phyloP scores from a whole-genome alignment of 2,329 filamentous ascomycete genomes.

The Diaporthe ampelina region DNA sequence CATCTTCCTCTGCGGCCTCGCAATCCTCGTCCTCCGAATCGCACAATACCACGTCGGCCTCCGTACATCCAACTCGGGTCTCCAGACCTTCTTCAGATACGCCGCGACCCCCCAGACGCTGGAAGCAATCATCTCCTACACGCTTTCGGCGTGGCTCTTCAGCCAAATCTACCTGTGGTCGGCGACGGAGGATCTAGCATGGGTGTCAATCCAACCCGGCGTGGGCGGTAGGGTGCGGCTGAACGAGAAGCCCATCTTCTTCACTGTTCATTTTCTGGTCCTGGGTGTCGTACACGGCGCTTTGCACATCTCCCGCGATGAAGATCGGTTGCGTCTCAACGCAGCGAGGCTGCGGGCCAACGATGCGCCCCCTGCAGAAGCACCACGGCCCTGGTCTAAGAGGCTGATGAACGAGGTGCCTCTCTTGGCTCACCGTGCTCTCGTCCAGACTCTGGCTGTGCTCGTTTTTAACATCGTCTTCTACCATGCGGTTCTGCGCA shows the following conservation, averaged over 20 bases:
- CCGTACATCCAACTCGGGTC: conserved; percentile 78
- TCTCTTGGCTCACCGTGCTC: conserved; percentile 53
- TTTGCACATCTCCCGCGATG: conserved; percentile 79
- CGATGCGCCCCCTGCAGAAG: conserved; percentile 40
- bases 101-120: conserved; percentile 72
- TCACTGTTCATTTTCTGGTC: conserved; percentile 78
- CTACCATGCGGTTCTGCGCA: conserved; percentile 61
- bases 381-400: conserved; percentile 51
- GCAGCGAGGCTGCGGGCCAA: conserved; percentile 49
- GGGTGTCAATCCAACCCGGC: conserved; percentile 81
- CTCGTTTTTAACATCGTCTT: conserved; percentile 73
- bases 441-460: conserved; percentile 60
- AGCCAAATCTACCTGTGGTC: conserved; percentile 86
- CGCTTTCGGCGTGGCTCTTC: conserved; percentile 83
- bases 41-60: conserved; percentile 83
- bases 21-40: conserved; percentile 88
- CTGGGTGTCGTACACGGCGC: conserved; percentile 79
- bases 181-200: conserved; percentile 68
- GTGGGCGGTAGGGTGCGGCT: conserved; percentile 80
- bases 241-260: conserved; percentile 89
- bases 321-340: conserved; percentile 74
- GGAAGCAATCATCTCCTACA: conserved; percentile 82
- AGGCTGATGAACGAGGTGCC: conserved; percentile 57
- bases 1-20: conserved; percentile 81
- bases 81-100: conserved; percentile 73